Percentiles rank a stretch among this genome's conserved stretches.
Conservation (phyloP, 805 yeast genomes). For the Blastobotrys chiropterorum region DNA sequence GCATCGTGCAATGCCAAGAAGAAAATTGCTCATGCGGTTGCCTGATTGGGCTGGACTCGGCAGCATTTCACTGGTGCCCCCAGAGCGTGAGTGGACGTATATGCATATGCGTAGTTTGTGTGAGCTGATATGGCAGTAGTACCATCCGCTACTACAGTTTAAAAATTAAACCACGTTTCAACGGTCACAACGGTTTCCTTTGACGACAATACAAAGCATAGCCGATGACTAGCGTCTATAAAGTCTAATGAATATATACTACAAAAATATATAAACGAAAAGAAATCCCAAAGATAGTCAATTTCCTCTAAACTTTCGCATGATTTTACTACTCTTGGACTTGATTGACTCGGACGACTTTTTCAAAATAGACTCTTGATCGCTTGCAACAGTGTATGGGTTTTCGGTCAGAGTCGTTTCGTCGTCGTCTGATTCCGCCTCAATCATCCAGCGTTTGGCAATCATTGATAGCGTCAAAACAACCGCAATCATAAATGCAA, state of each 20-base stretch:
- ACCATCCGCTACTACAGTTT: no score
- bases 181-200: no score
- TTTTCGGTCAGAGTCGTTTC: not conserved
- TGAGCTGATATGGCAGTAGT: no score
- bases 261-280: not conserved
- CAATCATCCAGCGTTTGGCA: slow-evolving; percentile 29
- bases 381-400: not conserved
- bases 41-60: no score
- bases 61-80: no score
- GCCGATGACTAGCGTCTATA: not conserved
- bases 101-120: no score
- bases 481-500: slow-evolving; percentile 44
- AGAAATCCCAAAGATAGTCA: not conserved
- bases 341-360: not conserved
- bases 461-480: slow-evolving; percentile 35
- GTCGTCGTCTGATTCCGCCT: not conserved
- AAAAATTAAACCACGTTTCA: no score
- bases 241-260: not conserved
- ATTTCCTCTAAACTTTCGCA: not conserved
- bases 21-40: no score
- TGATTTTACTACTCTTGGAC: not conserved
- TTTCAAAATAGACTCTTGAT: not conserved
- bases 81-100: no score
- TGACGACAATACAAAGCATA: no score
- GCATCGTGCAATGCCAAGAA: no score